Conservation (phyloP, 345 rosid species). For the Eucalyptus pauciflora region DNA sequence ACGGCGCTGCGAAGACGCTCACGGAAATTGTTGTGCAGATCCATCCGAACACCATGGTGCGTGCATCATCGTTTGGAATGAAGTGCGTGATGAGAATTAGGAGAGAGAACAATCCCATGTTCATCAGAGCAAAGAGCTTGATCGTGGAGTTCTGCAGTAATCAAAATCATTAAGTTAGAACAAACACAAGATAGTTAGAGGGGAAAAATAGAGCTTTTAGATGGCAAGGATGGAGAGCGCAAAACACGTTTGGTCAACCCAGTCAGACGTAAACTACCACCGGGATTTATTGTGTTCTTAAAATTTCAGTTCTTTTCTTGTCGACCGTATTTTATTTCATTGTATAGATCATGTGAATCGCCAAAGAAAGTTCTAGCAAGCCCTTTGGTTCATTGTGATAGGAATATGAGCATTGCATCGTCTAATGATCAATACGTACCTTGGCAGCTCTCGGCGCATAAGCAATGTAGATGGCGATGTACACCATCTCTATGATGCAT, state of each 20-base stretch:
- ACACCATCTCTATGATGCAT: constrained; percentile 53
- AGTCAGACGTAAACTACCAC: no score
- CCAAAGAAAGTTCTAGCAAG: background rate
- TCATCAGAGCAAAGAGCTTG: no score
- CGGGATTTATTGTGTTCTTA: background rate
- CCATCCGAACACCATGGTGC: no score
- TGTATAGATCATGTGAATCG: background rate
- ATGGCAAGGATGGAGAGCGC: background rate
- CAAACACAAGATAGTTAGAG: no score
- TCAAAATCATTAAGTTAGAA: no score
- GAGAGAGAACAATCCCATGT: no score
- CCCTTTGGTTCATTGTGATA: background rate
- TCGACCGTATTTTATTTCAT: background rate
- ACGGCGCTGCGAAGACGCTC: constrained; percentile 71
- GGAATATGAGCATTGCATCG: background rate
- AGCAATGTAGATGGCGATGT: constrained; percentile 44
- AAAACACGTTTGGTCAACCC: background rate
- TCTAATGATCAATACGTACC: constrained; percentile 13
- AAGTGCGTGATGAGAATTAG: no score
- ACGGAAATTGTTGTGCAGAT: no score
- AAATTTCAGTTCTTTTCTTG: background rate
- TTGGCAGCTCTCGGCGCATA: constrained; percentile 44
- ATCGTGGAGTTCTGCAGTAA: no score
- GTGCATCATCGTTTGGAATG: no score
- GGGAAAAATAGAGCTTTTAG: background rate